These are phyloP conservation scores for Epichloe coenophiala DNA, from an alignment of 2,329 filamentous ascomycete species.

Conservation along the genomic window DNA sequence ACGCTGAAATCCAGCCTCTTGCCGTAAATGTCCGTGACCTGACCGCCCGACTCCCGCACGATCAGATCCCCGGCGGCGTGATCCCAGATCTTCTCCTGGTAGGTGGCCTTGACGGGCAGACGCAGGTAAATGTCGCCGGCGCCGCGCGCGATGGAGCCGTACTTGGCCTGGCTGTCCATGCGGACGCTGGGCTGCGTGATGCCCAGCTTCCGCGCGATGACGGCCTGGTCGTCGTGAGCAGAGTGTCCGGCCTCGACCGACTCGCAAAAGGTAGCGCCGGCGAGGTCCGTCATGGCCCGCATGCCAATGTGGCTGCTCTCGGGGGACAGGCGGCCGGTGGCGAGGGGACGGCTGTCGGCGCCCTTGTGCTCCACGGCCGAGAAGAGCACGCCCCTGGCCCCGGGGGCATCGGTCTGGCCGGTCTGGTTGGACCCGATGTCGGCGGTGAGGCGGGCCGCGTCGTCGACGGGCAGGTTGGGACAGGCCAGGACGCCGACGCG, in stretches of 20 bases:
- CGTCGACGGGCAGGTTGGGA: slow-evolving; percentile 85
- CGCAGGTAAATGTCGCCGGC: slow-evolving; percentile 91
- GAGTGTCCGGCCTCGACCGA: slow-evolving; percentile 90
- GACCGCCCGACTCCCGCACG: slow-evolving; percentile 82
- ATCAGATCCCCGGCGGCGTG: slow-evolving; percentile 92
- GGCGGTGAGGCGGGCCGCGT: slow-evolving; percentile 44
- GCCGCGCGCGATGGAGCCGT: slow-evolving; percentile 85
- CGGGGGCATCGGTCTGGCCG: no score
- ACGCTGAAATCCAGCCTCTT: slow-evolving; percentile 74
- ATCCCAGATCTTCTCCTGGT: slow-evolving; percentile 99
- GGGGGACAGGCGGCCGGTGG: slow-evolving; percentile 31
- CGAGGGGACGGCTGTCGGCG: slow-evolving; percentile 64
- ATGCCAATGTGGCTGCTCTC: slow-evolving; percentile 56
- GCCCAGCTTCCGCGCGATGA: slow-evolving; percentile 66
- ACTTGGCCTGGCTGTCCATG: slow-evolving; percentile 98
- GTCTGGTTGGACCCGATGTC: slow-evolving; percentile 60
- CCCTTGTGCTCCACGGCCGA: slow-evolving; percentile 69
- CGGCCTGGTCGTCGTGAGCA: slow-evolving; percentile 73
- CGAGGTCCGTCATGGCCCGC: slow-evolving; percentile 60
- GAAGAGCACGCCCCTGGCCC: slow-evolving; percentile 66
- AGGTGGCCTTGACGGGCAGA: slow-evolving; percentile 70
- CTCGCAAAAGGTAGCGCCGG: slow-evolving; percentile 86
- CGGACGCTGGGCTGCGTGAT: slow-evolving; percentile 83
- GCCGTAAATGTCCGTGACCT: slow-evolving; percentile 81
- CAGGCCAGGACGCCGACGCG: slow-evolving; percentile 90